Evolutionary conservation across 805 yeast genomes (phyloP), one percentile per base, ranked within the genome.

Genomic region (Metschnikowia koreensis): DNA sequence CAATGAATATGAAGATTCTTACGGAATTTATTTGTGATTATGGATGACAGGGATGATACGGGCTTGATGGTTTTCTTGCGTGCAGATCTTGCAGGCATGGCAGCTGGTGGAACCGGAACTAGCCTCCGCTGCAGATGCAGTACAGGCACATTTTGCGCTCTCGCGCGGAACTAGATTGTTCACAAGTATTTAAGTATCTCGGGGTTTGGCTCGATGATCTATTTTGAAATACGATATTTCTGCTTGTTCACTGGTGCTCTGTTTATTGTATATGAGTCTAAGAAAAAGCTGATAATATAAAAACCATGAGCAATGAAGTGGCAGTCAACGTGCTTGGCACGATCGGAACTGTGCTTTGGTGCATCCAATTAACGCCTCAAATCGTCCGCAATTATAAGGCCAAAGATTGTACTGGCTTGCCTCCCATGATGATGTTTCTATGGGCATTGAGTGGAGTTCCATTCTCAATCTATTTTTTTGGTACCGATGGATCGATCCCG

Each of bases 261-360:
- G 13, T 29, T 29, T 29, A 29, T 31, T 31, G 3, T 12, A 44
- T 11, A 31, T 15, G 42, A 40, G 11, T 40, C 28, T 11, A 26
- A 26, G n/a, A 22, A 12, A 5, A 22, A 22, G 11, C 22, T 4
- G 4, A 12, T 15, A 17, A 2, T 9, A 36, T 8, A 29, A 28
- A 2, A 27, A 38, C 12, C n/a, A 66, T 69, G 72, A 44, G 50
- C 16, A 69, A 66, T 50, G 59, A 58, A 15, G 74, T 77, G 10
- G 89, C 89, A 0, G 80, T 88, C 15, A 88, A 87, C 46, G 90
- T 86, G 7, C 75, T 90, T 49, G 97, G 90, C 1, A 91, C 97
- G 11, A 75, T 89, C 1, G 97, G 97, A 6, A 93, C 98, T 0
- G 83, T 92, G 1, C 78, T 88, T 52, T 93, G 97, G 97, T 92